Base-by-base conservation (phyloP, 768 basidiomycete species). In the Gymnopilus junonius region DNA sequence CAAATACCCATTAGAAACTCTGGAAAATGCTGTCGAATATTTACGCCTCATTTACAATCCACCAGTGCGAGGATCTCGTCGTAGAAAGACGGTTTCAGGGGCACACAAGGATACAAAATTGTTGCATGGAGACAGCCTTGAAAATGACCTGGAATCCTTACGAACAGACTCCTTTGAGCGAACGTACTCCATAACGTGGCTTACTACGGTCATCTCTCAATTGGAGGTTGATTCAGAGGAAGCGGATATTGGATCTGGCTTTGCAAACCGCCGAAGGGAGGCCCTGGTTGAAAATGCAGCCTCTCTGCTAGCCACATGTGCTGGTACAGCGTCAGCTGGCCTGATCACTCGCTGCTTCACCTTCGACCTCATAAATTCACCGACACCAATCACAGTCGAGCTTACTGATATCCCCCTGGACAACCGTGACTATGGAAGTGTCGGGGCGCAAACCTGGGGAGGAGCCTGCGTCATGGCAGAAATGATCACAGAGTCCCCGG, bases 371-470 rank as follows among this genome's bases (percentile, higher is more conserved):
- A 69, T 25, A 61, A 67, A 29, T 51, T 57, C 12, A 8, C 7
- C 68, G 64, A 46, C 40, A 6, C 39, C 37, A 7, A 42, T 82
- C 11, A 64, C 75, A 11, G 75, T 91, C 11, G 70, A 78, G 55
- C 68, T 95, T 53, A 87, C 79, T 31, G 94, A 95, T 71, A 82
- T 87, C 1, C 86, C 91, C 1, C 75, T 94, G 43, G 83, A 88
- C 54, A 88, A 91, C 59, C 76, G 81, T n/a, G 89, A 92, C 66
- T 89, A 86, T 65, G 76, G 79, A 12, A 90, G 87, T 58, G 87
- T 94, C 17, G 94, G 94, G 1, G 88, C 92, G 27, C 94, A 95
- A 76, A 95, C 93, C 0, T 96, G 94, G 94, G 93, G 93, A 3
- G 87, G 90, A 10, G 90, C 92, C 3, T 93, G 90, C 66, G 85